These are phyloP conservation scores for Moesziomyces sp. DNA, from an alignment of 1,284 basidiomycete species.

Conservation along the genomic window DNA sequence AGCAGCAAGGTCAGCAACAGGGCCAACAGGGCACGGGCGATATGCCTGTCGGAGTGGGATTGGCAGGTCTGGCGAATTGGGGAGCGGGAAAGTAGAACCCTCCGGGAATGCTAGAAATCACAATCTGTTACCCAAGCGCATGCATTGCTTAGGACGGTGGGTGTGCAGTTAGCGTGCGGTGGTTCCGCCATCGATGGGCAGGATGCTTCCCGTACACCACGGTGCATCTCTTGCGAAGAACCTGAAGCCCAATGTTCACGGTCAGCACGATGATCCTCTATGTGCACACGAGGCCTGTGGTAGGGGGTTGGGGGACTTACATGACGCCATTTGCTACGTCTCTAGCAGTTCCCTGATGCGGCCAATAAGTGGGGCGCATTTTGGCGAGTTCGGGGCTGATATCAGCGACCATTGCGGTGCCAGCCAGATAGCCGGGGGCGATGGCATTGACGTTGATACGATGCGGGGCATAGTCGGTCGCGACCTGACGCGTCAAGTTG, in stretches of 20 bases:
- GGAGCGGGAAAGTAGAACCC: conserved; percentile 27
- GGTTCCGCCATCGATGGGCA: conserved; percentile 49
- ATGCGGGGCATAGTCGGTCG: conserved; percentile 44
- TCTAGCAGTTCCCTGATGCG: conserved; percentile 36
- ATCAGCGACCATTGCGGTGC: conserved; percentile 43
- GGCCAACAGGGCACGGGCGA: conserved; percentile 16
- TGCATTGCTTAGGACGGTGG: background rate
- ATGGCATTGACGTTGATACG: conserved; percentile 53
- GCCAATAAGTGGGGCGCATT: conserved; percentile 38
- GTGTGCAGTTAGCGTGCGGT: conserved; percentile 33
- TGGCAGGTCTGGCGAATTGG: conserved; percentile 45
- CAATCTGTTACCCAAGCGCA: too few relatives aligned
- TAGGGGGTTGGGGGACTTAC: conserved; percentile 2
- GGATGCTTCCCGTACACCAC: conserved; percentile 46
- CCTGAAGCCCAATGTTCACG: conserved; percentile 2
- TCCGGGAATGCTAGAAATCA: background rate
- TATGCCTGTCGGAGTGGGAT: conserved; percentile 43
- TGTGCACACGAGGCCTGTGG: too few relatives aligned
- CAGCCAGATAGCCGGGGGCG: conserved; percentile 36
- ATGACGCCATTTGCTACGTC: conserved; percentile 46
- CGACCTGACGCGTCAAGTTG: conserved; percentile 44
- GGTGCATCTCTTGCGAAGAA: conserved; percentile 47
- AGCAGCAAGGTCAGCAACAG: conserved; percentile 25
- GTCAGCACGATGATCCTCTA: background rate
- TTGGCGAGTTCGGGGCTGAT: conserved; percentile 28